Evolutionary conservation across 805 yeast species (phyloP).

Genomic region (Cyberlindnera mycetangii): DNA sequence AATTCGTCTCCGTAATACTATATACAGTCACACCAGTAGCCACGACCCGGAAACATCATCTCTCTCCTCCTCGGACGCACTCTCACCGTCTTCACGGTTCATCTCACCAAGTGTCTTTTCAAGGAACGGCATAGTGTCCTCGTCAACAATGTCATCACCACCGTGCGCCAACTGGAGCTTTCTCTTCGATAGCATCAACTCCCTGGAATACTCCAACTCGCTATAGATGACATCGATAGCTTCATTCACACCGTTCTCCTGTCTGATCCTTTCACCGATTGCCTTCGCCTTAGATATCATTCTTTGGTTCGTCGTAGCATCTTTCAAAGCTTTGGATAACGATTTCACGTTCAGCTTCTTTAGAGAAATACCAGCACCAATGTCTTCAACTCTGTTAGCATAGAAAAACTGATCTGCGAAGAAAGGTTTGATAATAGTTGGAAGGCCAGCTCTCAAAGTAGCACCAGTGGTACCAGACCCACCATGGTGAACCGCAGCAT

Average conservation of each 20-base stretch:
- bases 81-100: not conserved
- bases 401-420: slow-evolving; percentile 96
- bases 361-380: slow-evolving; percentile 78
- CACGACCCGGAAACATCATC: slow-evolving; percentile 19
- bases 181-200: slow-evolving; percentile 47
- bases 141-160: slow-evolving; percentile 16
- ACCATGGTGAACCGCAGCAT: slow-evolving; percentile 96
- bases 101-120: not conserved
- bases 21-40: slow-evolving; percentile 17
- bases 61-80: not conserved
- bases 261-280: slow-evolving; percentile 58
- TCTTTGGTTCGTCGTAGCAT: slow-evolving; percentile 62
- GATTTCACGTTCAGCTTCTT: slow-evolving; percentile 63
- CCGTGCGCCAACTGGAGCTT: slow-evolving; percentile 15
- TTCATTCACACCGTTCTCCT: slow-evolving; percentile 76
- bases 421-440: slow-evolving; percentile 89
- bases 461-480: slow-evolving; percentile 98
- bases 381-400: slow-evolving; percentile 81
- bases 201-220: slow-evolving; percentile 73
- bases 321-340: slow-evolving; percentile 64
- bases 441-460: slow-evolving; percentile 77
- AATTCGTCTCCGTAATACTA: not conserved
- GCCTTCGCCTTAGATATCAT: slow-evolving; percentile 64
- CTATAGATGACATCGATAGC: slow-evolving; percentile 80
- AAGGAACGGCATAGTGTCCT: no score